Percentiles rank a stretch among this genome's conserved stretches.
These are phyloP conservation scores for Fusarium begoniae DNA, from an alignment of 2,329 filamentous ascomycete species.

Conservation along the genomic window DNA sequence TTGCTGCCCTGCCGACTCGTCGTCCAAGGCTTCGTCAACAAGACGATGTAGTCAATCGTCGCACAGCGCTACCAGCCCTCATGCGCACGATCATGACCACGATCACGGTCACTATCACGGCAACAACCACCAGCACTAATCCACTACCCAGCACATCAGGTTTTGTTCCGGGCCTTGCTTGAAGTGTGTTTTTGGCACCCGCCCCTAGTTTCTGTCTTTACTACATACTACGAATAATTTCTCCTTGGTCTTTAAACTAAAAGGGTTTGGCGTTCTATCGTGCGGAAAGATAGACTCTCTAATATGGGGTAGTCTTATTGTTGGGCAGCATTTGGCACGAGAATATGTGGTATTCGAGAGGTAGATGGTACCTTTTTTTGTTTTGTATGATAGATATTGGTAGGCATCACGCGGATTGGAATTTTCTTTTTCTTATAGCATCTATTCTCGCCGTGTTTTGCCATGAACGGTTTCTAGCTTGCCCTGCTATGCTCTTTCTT, in stretches of 20 bases:
- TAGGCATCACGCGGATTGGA: slow-evolving; percentile 11
- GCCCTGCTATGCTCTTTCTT: not conserved
- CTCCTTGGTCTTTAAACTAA: slow-evolving; percentile 8
- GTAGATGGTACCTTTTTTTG: not conserved
- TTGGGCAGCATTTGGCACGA: slow-evolving; percentile 1
- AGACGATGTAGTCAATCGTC: slow-evolving; percentile 49
- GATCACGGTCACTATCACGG: not conserved
- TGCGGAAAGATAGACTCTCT: slow-evolving; percentile 11
- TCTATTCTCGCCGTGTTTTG: not conserved
- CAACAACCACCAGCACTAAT: slow-evolving; percentile 24
- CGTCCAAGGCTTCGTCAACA: slow-evolving; percentile 49
- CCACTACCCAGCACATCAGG: not conserved
- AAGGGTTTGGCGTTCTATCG: slow-evolving; percentile 34
- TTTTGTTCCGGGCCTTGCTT: not conserved
- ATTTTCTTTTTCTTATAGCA: slow-evolving; percentile 5
- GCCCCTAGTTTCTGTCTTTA: slow-evolving; percentile 1
- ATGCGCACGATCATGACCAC: slow-evolving; percentile 17
- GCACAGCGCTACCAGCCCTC: slow-evolving; percentile 33
- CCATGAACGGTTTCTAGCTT: not conserved
- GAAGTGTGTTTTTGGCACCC: not conserved
- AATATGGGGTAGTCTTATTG: not conserved
- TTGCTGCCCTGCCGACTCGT: slow-evolving; percentile 47
- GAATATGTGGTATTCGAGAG: slow-evolving; percentile 10
- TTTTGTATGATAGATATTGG: slow-evolving; percentile 32
- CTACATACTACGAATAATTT: slow-evolving; percentile 21